Base-by-base conservation (phyloP, 1,139 yeast genomes). In the Nakaseomyces sp. region DNA sequence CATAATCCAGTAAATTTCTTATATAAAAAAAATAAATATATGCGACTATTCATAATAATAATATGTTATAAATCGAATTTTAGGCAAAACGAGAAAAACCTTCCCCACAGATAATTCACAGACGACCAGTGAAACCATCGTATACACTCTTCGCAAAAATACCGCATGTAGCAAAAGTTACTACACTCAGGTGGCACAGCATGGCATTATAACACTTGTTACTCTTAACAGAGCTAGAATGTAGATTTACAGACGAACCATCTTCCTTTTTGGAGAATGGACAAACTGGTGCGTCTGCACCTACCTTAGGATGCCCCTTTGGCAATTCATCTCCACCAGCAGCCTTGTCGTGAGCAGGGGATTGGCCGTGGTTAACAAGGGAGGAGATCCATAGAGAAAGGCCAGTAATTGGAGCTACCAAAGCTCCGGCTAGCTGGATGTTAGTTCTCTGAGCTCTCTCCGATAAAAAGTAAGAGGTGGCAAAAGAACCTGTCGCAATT, bases 401-500 rank as follows among this genome's bases (percentile, higher is more conserved):
- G 22, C 43, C 48, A 12, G 53, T 46, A 5, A 57, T 37, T 28
- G 66, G 66, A 39, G 57, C 60, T 2, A 61, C 61, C 33, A 60
- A 47, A 5, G 63, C 56, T 5, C 64, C 57, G 43, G 28, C 38
- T 8, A 35, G 8, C n/a, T 45, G 60, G 48, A 45, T 61, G 60
- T 26, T 64, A 64, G 47, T 65, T 46, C 61, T 55, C 38, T 46
- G 44, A n/a, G 47, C 45, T 16, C 43, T 42, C 38, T 65, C 63
- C 1, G 64, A 61, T 24, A 59, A 51, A 36, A 53, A 54, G 44
- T 57, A 65, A 13, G 61, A 58, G 33, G 60, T 40, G 17, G 57
- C 59, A 50, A 65, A 61, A 7, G 64, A 60, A 4, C 52, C 46
- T 1, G 63, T 49, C 10, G 64, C 52, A 4, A 62, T n/a, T 5